Conservation (phyloP, 371 early-diverging fungal species). For the Blakeslea trispora region DNA sequence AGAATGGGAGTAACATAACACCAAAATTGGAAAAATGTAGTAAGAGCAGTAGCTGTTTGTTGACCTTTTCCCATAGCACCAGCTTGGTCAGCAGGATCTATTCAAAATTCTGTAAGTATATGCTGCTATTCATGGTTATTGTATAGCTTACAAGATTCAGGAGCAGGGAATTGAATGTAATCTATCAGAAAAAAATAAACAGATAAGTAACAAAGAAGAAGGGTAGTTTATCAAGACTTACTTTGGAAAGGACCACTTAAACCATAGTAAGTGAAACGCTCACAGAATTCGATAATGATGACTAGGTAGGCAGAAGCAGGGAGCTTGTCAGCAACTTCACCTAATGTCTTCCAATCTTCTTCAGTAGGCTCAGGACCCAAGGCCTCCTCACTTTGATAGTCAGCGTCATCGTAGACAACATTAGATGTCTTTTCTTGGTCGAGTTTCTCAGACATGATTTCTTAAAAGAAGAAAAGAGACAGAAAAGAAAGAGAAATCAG, state of each 20-base stretch:
- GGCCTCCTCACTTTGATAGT: slow-evolving; percentile 12
- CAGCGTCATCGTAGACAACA: slow-evolving; percentile 8
- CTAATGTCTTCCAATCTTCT: slow-evolving; percentile 41
- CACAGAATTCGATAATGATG: slow-evolving; percentile 55
- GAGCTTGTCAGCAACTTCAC: slow-evolving; percentile 41
- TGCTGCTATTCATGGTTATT: no score
- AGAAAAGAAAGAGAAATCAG: slow-evolving; percentile 8
- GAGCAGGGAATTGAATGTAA: slow-evolving; percentile 55
- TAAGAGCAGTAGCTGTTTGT: slow-evolving; percentile 66
- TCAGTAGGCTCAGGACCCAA: slow-evolving; percentile 43
- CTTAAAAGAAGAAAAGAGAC: background rate
- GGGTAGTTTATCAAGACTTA: background rate
- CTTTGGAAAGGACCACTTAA: slow-evolving; percentile 69
- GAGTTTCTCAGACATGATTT: slow-evolving; percentile 20
- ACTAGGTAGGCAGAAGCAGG: slow-evolving; percentile 49
- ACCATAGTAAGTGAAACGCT: slow-evolving; percentile 81
- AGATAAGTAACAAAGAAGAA: no score
- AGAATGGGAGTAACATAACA: slow-evolving; percentile 80
- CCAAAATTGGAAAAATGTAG: slow-evolving; percentile 79
- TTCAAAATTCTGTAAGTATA: background rate
- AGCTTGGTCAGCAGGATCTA: slow-evolving; percentile 48
- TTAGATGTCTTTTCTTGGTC: slow-evolving; percentile 17
- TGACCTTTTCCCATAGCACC: slow-evolving; percentile 53
- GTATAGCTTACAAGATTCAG: slow-evolving; percentile 33
- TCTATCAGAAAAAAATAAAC: slow-evolving; percentile 6